Conservation (phyloP, 805 yeast species). For the Candida tallmaniae region DNA sequence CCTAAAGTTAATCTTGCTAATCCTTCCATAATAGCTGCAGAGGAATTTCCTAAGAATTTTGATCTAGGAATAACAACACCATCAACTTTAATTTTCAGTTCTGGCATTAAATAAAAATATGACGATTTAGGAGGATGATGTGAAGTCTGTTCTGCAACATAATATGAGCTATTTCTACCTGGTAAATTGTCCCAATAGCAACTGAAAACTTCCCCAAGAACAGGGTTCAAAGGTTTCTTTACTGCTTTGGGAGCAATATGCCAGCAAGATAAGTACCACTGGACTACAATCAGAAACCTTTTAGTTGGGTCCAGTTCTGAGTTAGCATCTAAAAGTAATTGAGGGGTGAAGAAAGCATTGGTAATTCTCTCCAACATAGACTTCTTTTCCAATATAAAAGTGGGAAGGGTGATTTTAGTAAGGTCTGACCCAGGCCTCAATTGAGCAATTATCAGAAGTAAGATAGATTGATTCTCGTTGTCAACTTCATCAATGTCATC, state of each 20-base stretch:
- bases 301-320: conserved; percentile 50
- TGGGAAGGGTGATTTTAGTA: conserved; percentile 87
- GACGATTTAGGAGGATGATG: conserved; percentile 99
- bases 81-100: conserved; percentile 74
- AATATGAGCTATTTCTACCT: conserved; percentile 64
- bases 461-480: conserved; percentile 80
- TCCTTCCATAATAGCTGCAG: conserved; percentile 98
- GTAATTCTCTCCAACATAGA: conserved; percentile 95
- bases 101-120: conserved; percentile 84
- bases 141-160: conserved; percentile 89
- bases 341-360: conserved; percentile 79
- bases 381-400: conserved; percentile 90
- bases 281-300: conserved; percentile 69
- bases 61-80: conserved; percentile 88
- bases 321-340: conserved; percentile 67
- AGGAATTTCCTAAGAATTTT: conserved; percentile 87
- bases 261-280: conserved; percentile 95
- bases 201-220: conserved; percentile 84
- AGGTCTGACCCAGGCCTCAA: conserved; percentile 90
- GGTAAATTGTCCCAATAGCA: conserved; percentile 90
- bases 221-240: conserved; percentile 94
- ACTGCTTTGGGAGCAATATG: conserved; percentile 98
- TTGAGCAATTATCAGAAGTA: conserved; percentile 85
- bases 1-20: conserved; percentile 64
- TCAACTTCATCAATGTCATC: conserved; percentile 93